Evolutionary conservation across 2,329 filamentous ascomycete species (phyloP), one percentile per base, ranked within the genome.

Genomic region (Ceratocystis papillata): DNA sequence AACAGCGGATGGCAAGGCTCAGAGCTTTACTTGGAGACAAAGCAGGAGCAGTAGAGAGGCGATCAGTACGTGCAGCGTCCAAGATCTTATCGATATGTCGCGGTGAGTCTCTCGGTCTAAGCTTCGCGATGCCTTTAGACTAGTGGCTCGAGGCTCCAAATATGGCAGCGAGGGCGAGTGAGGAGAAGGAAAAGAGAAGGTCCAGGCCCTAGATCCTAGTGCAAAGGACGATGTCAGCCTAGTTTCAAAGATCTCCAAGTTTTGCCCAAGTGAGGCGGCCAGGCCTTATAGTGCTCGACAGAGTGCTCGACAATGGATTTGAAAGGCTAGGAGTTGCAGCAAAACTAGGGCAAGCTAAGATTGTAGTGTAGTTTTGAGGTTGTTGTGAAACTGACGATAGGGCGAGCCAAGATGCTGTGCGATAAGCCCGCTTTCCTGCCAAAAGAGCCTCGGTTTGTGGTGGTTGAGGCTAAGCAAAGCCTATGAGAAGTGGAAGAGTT

Each of bases 211-310:
- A 30, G 25, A 57, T 57, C 22, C 22, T 57, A 33, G 25, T 57
- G 22, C 53, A 30, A 57, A 57, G 53, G 30, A 30, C 53, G 25
- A 57, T 22, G 53, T 57, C 22, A 57, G 53, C 53, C 30, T 30
- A 15, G 46, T 22, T 8, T 57, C 22, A 1, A 57, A 15, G 17
- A 30, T 57, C 53, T 57, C 53, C 25, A 57, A 57, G 53, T 33
- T 30, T 17, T 57, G 25, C 30, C 12, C 5, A 10, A 57, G 53
- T 57, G 22, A 57, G 53, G 25, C 12, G 53, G 53, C 25, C 53
- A 30, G 30, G 17, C 12, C 53, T 57, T 57, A 2, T n/a, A 15
- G 25, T 57, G 8, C 30, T 28, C 22, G 15, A 25, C n/a, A 22
- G 20, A 12, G 25, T 55, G 7, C 28, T 28, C 22, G 15, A 25